These are phyloP conservation scores for Cerrena zonata DNA, from an alignment of 1,284 basidiomycete genomes.

Conservation along the genomic window DNA sequence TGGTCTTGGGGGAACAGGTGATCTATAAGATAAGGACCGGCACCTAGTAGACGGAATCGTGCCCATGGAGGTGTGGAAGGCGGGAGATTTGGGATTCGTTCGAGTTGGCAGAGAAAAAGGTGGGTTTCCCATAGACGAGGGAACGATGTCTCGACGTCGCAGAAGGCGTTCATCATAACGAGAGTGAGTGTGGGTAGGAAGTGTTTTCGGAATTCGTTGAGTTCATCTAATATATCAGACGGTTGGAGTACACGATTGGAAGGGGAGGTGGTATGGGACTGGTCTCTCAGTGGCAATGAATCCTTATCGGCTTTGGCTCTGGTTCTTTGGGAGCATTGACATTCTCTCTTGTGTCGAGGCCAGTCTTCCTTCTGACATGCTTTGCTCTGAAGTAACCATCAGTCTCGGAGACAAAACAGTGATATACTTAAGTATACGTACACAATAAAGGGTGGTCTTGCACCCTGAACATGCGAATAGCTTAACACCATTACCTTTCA, in stretches of 20 bases:
- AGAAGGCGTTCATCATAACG: not conserved
- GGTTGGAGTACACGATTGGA: not conserved
- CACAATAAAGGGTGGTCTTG: not conserved
- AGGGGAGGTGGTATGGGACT: not conserved
- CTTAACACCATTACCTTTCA: not conserved
- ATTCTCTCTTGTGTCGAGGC: not conserved
- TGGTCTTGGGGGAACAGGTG: not conserved
- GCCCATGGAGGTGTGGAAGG: not conserved
- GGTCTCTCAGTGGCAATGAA: not conserved
- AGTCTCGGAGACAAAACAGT: not conserved
- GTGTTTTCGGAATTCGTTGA: not conserved
- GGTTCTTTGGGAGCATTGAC: not conserved
- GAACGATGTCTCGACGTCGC: not conserved
- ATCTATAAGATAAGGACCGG: not conserved
- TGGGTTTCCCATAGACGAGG: not conserved
- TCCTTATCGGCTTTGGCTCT: not conserved
- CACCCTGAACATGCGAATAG: slow-evolving; percentile 1
- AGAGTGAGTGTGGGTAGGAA: not conserved
- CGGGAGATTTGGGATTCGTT: not conserved
- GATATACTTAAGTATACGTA: not conserved
- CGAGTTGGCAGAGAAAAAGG: not conserved
- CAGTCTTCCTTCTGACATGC: not conserved
- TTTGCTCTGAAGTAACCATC: not conserved
- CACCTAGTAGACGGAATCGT: not conserved
- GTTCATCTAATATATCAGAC: not conserved